These are phyloP conservation scores for Myxozyma udenii DNA, from an alignment of 805 yeast genomes.

Conservation along the genomic window DNA sequence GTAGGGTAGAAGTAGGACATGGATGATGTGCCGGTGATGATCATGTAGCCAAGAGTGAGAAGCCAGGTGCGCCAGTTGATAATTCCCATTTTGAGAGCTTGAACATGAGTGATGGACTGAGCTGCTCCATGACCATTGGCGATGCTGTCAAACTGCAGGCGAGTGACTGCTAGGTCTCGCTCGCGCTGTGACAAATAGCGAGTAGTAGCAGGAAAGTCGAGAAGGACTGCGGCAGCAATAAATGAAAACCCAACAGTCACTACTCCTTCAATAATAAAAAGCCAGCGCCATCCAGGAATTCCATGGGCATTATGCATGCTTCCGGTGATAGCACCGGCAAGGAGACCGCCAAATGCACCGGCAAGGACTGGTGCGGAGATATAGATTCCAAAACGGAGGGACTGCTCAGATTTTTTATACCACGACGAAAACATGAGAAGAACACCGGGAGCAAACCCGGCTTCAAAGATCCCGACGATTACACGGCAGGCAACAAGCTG, in stretches of 20 bases:
- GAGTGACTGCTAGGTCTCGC: conserved; percentile 12
- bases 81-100: conserved; percentile 10
- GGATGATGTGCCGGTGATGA: conserved; percentile 9
- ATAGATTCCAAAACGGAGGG: conserved; percentile 58
- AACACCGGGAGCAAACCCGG: conserved; percentile 52
- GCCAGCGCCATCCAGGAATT: conserved; percentile 68
- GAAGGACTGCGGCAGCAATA: conserved; percentile 7
- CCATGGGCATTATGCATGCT: conserved; percentile 52
- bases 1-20: conserved; percentile 21
- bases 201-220: conserved; percentile 18
- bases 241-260: conserved; percentile 13
- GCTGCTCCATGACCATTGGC: neutral
- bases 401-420: conserved; percentile 55
- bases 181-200: conserved; percentile 11
- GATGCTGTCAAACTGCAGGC: conserved; percentile 15
- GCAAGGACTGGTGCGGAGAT: conserved; percentile 64
- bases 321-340: conserved; percentile 54
- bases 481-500: conserved; percentile 40
- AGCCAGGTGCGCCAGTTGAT: conserved; percentile 17
- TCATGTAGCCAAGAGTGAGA: conserved; percentile 12
- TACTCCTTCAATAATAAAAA: conserved; percentile 40
- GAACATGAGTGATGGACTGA: conserved; percentile 2
- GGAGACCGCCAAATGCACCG: conserved; percentile 56
- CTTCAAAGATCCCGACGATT: conserved; percentile 44
- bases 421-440: conserved; percentile 38